Conservation (phyloP, 2,329 filamentous ascomycete genomes). For the Cercospora sojina region DNA sequence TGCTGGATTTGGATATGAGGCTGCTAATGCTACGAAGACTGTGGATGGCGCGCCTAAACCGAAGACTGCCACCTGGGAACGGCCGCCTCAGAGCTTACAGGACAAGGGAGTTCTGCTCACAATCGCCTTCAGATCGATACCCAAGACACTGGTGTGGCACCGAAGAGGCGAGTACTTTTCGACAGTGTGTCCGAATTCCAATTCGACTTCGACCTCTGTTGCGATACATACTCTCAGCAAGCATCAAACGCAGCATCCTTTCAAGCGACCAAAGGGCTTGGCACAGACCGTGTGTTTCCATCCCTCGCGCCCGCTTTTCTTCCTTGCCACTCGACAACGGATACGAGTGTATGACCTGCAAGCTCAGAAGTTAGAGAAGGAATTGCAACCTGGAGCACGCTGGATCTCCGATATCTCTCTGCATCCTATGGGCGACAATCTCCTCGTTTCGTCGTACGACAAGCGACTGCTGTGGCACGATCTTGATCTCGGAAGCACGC, state of each 20-base stretch:
- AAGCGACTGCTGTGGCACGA: conserved; percentile 94
- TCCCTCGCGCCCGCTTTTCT: conserved; percentile 87
- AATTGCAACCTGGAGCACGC: conserved; percentile 86
- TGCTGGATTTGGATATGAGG: conserved; percentile 90
- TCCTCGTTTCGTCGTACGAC: conserved; percentile 94
- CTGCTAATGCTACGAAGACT: conserved; percentile 57
- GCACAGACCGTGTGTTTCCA: conserved; percentile 94
- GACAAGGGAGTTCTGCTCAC: conserved; percentile 77
- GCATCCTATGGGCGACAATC: conserved; percentile 87
- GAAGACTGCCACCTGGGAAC: conserved; percentile 76
- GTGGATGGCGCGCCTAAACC: conserved; percentile 63
- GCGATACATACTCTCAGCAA: conserved; percentile 94
- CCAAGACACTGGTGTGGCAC: conserved; percentile 93
- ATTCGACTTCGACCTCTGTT: conserved; percentile 67
- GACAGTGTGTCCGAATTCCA: conserved; percentile 79
- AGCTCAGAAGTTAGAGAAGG: conserved; percentile 86
- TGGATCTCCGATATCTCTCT: conserved; percentile 95
- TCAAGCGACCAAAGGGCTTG: conserved; percentile 71
- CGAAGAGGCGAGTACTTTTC: conserved; percentile 90
- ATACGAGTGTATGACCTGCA: conserved; percentile 94
- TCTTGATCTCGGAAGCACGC: conserved; percentile 81
- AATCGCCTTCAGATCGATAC: conserved; percentile 63
- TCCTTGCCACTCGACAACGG: conserved; percentile 90
- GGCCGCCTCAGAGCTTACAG: conserved; percentile 71
- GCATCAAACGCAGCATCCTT: conserved; percentile 91